Evolutionary conservation across 441 rosid genomes (phyloP).

Genomic region (Erodium chrysanthum): DNA sequence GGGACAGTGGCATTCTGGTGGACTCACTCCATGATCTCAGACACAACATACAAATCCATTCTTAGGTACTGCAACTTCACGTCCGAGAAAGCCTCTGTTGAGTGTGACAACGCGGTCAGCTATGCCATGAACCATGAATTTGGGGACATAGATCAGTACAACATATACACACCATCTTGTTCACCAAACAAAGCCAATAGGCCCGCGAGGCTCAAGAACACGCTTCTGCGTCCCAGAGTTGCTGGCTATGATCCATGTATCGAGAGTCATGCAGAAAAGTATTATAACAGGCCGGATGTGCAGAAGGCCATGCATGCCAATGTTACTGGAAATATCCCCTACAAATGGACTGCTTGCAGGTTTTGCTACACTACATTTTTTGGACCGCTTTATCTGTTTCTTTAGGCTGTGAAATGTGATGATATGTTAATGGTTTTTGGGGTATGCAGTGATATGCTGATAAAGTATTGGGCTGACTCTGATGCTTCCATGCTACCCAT

Average conservation of each 20-base stretch:
- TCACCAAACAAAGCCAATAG: slow-evolving; percentile 38
- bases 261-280: slow-evolving; percentile 82
- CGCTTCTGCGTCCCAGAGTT: slow-evolving; percentile 45
- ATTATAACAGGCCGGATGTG: slow-evolving; percentile 84
- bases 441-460: slow-evolving; percentile 51
- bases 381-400: no score
- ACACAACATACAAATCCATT: slow-evolving; percentile 62
- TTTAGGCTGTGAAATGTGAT: no score
- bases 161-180: slow-evolving; percentile 79
- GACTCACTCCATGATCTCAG: slow-evolving; percentile 98
- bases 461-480: slow-evolving; percentile 80
- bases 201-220: slow-evolving; percentile 25
- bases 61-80: slow-evolving; percentile 69
- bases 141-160: slow-evolving; percentile 89
- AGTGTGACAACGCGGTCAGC: slow-evolving; percentile 65
- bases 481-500: slow-evolving; percentile 76
- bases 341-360: slow-evolving; percentile 98
- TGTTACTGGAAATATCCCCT: slow-evolving; percentile 45
- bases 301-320: slow-evolving; percentile 91
- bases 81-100: slow-evolving; percentile 61
- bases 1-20: slow-evolving; percentile 97
- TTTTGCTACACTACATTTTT: no score
- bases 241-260: slow-evolving; percentile 94
- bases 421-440: neutral
- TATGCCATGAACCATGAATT: slow-evolving; percentile 91